Evolutionary conservation across 208 protist species (phyloP).

Genomic region (Leishmania braziliensis): DNA sequence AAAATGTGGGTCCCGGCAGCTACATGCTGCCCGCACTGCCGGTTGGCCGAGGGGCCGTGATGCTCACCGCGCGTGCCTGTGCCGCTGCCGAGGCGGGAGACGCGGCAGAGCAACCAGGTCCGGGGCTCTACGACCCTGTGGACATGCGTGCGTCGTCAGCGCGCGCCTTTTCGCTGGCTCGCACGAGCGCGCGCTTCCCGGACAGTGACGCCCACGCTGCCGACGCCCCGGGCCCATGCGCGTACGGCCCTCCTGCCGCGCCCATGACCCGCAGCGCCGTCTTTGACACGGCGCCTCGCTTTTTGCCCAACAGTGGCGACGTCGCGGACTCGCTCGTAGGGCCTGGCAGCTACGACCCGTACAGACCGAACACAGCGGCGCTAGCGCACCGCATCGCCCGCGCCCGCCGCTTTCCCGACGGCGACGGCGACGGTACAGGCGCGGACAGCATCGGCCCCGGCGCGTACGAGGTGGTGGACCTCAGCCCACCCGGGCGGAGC

Average conservation of each 20-base stretch:
- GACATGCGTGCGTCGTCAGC: constrained; percentile 6
- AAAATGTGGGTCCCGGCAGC: constrained; percentile 32
- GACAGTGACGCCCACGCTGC: background rate
- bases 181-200: constrained; percentile 27
- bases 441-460: constrained; percentile 18
- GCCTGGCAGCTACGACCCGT: constrained; percentile 54
- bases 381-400: constrained; percentile 17
- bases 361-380: background rate
- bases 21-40: constrained; percentile 38
- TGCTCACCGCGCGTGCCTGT: constrained; percentile 1
- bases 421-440: background rate
- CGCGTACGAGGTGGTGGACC: constrained; percentile 36
- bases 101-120: constrained; percentile 36
- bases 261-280: background rate
- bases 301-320: constrained; percentile 11
- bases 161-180: constrained; percentile 20
- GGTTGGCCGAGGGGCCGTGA: constrained; percentile 19
- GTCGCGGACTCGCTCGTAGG: constrained; percentile 21
- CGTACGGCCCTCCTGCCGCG: constrained; percentile 15
- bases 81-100: background rate
- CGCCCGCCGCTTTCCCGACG: constrained; percentile 9
- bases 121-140: constrained; percentile 52
- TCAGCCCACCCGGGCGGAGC: constrained; percentile 24
- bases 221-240: constrained; percentile 35
- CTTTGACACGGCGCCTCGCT: constrained; percentile 52